phyloP scores from a whole-genome alignment of 805 yeast species.

The Metschnikowia colocasiae region DNA sequence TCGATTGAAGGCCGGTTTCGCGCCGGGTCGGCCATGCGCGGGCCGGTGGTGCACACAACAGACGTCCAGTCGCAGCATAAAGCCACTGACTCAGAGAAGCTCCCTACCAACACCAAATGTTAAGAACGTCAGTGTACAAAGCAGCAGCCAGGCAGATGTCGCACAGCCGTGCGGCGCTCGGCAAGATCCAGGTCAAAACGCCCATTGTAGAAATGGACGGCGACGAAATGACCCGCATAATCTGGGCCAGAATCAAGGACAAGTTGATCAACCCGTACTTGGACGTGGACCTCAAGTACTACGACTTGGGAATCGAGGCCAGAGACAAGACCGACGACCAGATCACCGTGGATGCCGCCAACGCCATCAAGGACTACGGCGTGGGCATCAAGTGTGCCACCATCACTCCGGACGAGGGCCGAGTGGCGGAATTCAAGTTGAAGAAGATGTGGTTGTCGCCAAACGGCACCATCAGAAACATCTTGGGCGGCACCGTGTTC shows the following conservation, averaged over 20 bases:
- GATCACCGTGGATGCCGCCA: slow-evolving; percentile 86
- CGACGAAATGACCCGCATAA: slow-evolving; percentile 95
- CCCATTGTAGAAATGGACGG: slow-evolving; percentile 98
- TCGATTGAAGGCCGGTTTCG: slow-evolving; percentile 3
- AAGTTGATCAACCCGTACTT: slow-evolving; percentile 81
- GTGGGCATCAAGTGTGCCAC: slow-evolving; percentile 98
- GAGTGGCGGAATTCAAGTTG: slow-evolving; percentile 85
- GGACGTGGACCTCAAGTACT: slow-evolving; percentile 85
- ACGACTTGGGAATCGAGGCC: slow-evolving; percentile 81
- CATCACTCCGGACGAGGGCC: slow-evolving; percentile 95
- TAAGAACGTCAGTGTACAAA: slow-evolving; percentile 8
- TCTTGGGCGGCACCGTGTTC: slow-evolving; percentile 94
- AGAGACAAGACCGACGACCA: slow-evolving; percentile 86
- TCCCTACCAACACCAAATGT: slow-evolving; percentile 5
- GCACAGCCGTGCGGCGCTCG: slow-evolving; percentile 6
- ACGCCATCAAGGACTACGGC: slow-evolving; percentile 81
- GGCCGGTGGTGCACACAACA: slow-evolving; percentile 1
- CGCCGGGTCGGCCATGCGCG: slow-evolving; percentile 2
- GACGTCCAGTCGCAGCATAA: slow-evolving; percentile 3
- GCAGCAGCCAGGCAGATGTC: slow-evolving; percentile 12
- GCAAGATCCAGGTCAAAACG: slow-evolving; percentile 71
- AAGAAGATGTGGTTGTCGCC: slow-evolving; percentile 98
- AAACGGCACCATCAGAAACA: slow-evolving; percentile 94
- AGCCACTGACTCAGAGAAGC: neutral
- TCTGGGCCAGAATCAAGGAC: slow-evolving; percentile 88